Evolutionary conservation across 768 basidiomycete genomes (phyloP).

Genomic region (Candolleomyces efflorescens): DNA sequence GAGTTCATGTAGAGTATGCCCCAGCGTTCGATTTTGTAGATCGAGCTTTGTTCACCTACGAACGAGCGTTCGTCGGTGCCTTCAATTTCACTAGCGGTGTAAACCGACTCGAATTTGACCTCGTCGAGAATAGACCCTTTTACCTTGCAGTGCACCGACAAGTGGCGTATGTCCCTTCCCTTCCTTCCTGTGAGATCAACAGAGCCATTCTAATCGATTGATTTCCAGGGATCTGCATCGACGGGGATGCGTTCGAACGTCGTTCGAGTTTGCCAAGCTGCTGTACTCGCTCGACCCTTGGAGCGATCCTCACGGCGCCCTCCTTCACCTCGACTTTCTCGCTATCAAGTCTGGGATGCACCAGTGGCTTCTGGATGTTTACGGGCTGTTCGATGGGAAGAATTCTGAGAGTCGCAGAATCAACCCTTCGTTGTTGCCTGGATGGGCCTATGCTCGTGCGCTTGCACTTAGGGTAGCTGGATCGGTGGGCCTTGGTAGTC

Average conservation of each 20-base stretch:
- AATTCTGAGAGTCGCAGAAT: slow-evolving; percentile 24
- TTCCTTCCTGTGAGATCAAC: background rate
- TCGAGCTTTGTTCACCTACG: slow-evolving; percentile 90
- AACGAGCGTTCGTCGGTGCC: slow-evolving; percentile 80
- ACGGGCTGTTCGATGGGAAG: slow-evolving; percentile 35
- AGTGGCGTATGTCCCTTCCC: slow-evolving; percentile 54
- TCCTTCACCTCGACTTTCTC: slow-evolving; percentile 81
- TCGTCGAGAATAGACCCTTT: slow-evolving; percentile 89
- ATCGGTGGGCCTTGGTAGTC: slow-evolving; percentile 42
- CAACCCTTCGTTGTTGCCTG: slow-evolving; percentile 66
- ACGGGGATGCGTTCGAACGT: slow-evolving; percentile 84
- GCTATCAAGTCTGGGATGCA: slow-evolving; percentile 77
- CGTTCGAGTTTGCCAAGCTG: slow-evolving; percentile 89
- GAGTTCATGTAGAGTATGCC: slow-evolving; percentile 55
- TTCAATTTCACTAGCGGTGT: slow-evolving; percentile 82
- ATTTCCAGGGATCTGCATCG: slow-evolving; percentile 77
- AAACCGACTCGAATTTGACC: slow-evolving; percentile 85
- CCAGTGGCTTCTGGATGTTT: slow-evolving; percentile 77
- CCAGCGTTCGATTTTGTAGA: slow-evolving; percentile 87
- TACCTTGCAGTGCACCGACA: slow-evolving; percentile 86
- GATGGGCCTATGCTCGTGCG: slow-evolving; percentile 70
- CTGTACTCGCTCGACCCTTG: slow-evolving; percentile 81
- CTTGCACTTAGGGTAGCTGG: slow-evolving; percentile 51
- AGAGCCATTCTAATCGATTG: background rate
- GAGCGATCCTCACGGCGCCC: slow-evolving; percentile 84